phyloP scores from a whole-genome alignment of 2,329 filamentous ascomycete species.

The Elsinoe arachidis region DNA sequence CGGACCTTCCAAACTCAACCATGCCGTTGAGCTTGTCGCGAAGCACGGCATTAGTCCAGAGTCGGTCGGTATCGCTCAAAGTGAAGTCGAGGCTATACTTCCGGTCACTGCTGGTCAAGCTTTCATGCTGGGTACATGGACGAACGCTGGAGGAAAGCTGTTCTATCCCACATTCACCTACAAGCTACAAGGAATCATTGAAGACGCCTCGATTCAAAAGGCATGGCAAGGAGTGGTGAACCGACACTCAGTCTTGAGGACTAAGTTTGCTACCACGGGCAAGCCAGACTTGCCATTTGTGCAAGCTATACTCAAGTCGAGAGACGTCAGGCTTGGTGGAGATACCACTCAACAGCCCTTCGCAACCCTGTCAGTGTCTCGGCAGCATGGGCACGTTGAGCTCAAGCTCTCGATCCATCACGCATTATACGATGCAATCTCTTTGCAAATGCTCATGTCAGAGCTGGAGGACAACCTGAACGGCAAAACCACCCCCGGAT shows the following conservation, averaged over 20 bases:
- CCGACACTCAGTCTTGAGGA: slow-evolving; percentile 58
- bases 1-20: slow-evolving; percentile 8
- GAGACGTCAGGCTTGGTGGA: slow-evolving; percentile 25
- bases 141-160: slow-evolving; percentile 53
- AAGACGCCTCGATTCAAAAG: slow-evolving; percentile 35
- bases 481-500: not conserved
- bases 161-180: slow-evolving; percentile 71
- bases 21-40: not conserved
- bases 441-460: slow-evolving; percentile 56
- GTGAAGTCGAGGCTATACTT: slow-evolving; percentile 48
- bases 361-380: slow-evolving; percentile 19
- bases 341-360: slow-evolving; percentile 11
- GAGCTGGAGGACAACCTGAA: slow-evolving; percentile 41
- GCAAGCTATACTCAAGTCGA: slow-evolving; percentile 50
- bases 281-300: slow-evolving; percentile 45
- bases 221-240: slow-evolving; percentile 56
- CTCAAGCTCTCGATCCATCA: slow-evolving; percentile 60
- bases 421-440: slow-evolving; percentile 79
- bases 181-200: slow-evolving; percentile 35
- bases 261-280: slow-evolving; percentile 50
- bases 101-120: slow-evolving; percentile 69
- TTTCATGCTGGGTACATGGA: slow-evolving; percentile 73
- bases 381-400: slow-evolving; percentile 16
- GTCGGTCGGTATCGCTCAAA: slow-evolving; percentile 30
- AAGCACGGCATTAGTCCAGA: slow-evolving; percentile 7